These are phyloP conservation scores for Barbatosphaeria neglecta DNA, from an alignment of 495 filamentous ascomycete genomes.

Conservation along the genomic window DNA sequence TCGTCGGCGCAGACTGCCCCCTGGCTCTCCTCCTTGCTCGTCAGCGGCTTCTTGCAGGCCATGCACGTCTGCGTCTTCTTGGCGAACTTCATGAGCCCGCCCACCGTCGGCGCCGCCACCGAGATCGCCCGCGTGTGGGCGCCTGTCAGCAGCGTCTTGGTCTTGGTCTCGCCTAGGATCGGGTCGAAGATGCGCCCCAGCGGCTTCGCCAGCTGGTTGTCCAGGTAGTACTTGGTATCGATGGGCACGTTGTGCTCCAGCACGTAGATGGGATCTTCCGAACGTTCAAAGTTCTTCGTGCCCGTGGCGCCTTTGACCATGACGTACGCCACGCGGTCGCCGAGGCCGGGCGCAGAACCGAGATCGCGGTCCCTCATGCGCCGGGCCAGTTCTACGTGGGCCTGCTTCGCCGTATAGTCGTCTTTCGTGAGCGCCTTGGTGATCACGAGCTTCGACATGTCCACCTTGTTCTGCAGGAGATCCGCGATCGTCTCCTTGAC, in stretches of 20 bases:
- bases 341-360: constrained; percentile 86
- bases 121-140: constrained; percentile 88
- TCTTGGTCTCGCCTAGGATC: constrained; percentile 85
- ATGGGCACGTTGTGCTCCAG: constrained; percentile 96
- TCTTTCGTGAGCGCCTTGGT: constrained; percentile 89
- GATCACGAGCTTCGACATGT: constrained; percentile 99
- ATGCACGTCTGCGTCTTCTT: constrained; percentile 97
- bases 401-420: constrained; percentile 76
- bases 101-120: constrained; percentile 77
- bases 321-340: constrained; percentile 95
- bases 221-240: constrained; percentile 97
- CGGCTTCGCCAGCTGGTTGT: constrained; percentile 94
- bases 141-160: constrained; percentile 67
- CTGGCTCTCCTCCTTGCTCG: constrained; percentile 60
- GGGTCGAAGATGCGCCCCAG: constrained; percentile 94
- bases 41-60: constrained; percentile 94
- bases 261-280: constrained; percentile 93
- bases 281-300: constrained; percentile 87
- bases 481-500: constrained; percentile 95
- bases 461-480: constrained; percentile 91
- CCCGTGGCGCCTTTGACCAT: constrained; percentile 86
- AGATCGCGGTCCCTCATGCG: constrained; percentile 94
- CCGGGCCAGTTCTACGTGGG: constrained; percentile 85
- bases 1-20: constrained; percentile 86
- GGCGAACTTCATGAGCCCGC: constrained; percentile 95